A percentile compares a stretch with the other conserved stretches of the same genome.
phyloP scores from a whole-genome alignment of 148 eudicot species.

The Rhododendron simsii region DNA sequence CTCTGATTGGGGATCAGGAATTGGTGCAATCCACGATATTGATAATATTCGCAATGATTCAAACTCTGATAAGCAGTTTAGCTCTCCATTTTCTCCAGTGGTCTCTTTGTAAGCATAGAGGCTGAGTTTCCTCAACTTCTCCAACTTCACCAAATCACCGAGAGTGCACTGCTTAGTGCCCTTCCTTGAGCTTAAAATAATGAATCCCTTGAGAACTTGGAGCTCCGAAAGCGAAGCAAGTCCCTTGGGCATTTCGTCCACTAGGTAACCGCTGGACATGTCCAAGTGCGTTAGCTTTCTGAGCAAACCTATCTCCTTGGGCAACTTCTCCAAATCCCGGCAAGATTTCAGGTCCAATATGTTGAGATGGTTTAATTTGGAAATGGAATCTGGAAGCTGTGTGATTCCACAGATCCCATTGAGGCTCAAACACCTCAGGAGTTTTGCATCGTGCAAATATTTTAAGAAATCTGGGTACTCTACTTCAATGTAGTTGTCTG shows the following conservation, averaged over 20 bases:
- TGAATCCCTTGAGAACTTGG: not conserved
- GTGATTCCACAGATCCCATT: not conserved
- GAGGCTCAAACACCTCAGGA: not conserved
- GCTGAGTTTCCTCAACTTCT: slow-evolving; percentile 1
- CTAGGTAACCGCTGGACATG: not conserved
- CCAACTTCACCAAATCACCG: not conserved
- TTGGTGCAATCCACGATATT: not conserved
- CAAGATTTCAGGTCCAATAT: not conserved
- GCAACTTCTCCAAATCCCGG: not conserved
- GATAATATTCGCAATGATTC: not conserved
- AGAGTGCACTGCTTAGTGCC: not conserved
- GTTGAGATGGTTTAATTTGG: not conserved
- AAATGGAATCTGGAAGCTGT: not conserved
- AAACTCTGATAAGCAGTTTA: not conserved
- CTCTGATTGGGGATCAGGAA: not conserved
- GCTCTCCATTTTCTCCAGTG: not conserved
- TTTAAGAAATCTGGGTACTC: not conserved
- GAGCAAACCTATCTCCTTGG: not conserved
- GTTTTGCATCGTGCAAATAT: not conserved
- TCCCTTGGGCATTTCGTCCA: not conserved
- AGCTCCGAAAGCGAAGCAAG: not conserved
- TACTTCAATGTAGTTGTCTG: not conserved
- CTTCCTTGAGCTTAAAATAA: not conserved
- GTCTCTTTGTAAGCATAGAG: not conserved
- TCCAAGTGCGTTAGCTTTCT: not conserved